A percentile compares a stretch with the other conserved stretches of the same genome.
phyloP scores from a whole-genome alignment of 2,329 filamentous ascomycete species.

The Colletotrichum sp. region DNA sequence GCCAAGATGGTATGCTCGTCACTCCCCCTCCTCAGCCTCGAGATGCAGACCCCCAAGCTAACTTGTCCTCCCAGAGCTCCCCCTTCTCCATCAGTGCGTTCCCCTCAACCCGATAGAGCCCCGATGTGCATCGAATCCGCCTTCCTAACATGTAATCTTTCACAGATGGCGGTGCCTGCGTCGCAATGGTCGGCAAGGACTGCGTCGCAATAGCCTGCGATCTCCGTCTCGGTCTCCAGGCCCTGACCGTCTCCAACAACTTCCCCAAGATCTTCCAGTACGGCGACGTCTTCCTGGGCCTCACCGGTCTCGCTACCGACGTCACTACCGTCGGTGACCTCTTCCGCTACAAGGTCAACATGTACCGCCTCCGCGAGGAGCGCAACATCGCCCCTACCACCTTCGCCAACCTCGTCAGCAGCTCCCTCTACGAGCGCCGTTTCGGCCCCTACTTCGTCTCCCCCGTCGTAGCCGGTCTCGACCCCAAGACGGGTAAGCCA shows the following conservation, averaged over 20 bases:
- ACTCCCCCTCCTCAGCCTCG: constrained; percentile 12
- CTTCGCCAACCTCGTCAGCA: constrained; percentile 94
- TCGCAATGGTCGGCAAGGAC: constrained; percentile 99
- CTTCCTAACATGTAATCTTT: constrained; percentile 20
- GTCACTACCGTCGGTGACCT: constrained; percentile 94
- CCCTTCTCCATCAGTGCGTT: constrained; percentile 93
- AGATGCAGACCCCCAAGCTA: constrained; percentile 34
- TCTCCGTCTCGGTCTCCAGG: constrained; percentile 94
- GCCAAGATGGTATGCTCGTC: constrained; percentile 26
- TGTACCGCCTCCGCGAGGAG: constrained; percentile 99
- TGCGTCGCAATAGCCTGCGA: constrained; percentile 99
- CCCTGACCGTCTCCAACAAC: constrained; percentile 98
- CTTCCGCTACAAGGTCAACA: constrained; percentile 99
- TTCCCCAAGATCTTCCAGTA: constrained; percentile 99
- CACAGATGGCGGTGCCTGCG: constrained; percentile 85
- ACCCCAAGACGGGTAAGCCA: constrained; percentile 90
- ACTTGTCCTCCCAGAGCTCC: constrained; percentile 66
- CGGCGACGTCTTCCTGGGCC: constrained; percentile 92
- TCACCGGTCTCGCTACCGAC: constrained; percentile 96
- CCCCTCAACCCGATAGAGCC: constrained; percentile 5
- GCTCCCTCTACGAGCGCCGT: constrained; percentile 89
- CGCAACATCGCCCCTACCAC: constrained; percentile 93
- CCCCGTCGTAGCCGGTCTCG: constrained; percentile 93
- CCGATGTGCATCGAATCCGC: constrained; percentile 10
- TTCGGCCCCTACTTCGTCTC: constrained; percentile 98